Evolutionary conservation across 345 rosid genomes (phyloP), one percentile per base, ranked within the genome.

Genomic region (Lumnitzera racemosa): DNA sequence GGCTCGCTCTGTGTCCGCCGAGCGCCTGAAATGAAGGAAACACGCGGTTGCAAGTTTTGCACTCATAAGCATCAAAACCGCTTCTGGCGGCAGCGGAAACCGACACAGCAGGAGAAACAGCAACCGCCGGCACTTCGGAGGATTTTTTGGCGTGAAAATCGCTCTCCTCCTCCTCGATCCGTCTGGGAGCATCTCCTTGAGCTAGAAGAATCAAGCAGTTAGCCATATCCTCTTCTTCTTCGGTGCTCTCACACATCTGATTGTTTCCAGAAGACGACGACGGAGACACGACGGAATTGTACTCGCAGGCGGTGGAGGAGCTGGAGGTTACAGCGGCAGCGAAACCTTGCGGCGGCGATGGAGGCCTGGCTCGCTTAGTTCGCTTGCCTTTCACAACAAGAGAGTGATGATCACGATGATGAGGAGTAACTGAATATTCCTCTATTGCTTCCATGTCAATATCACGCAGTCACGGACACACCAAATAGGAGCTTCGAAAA

Each of bases 1-100:
- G 99, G 65, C 99, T 88, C 0, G 99, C 96, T 52, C 95, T 76
- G 75, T 95, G 99, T 10, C 99, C 97, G 4, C 99, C 99, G 8
- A 95, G 76, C 13, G 99, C 97, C 74, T 95, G 99, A 60, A 95
- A 90, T 13, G 99, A 95, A 23, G 92, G 80, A 66, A 95, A 95
- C 14, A 78, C 76, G 20, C 99, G 79, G 71, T 76, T 81, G 56
- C 99, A 95, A 14, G 97, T 85, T 70, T 88, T 90, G 73, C 99
- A 95, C 78, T 95, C 95, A 58, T 90, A 88, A 11, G 83, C 89
- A 48, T 72, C 80, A 68, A 84, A 77, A 5, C 83, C 80, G 7
- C 80, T 72, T 76, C 72, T 76, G 71, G 49, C 76, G 2, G 64
- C 49, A 0, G 61, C 15, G 10, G 11, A 49, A 11, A 41, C 56